phyloP scores from a whole-genome alignment of 345 rosid species.

The Acer campestre region DNA sequence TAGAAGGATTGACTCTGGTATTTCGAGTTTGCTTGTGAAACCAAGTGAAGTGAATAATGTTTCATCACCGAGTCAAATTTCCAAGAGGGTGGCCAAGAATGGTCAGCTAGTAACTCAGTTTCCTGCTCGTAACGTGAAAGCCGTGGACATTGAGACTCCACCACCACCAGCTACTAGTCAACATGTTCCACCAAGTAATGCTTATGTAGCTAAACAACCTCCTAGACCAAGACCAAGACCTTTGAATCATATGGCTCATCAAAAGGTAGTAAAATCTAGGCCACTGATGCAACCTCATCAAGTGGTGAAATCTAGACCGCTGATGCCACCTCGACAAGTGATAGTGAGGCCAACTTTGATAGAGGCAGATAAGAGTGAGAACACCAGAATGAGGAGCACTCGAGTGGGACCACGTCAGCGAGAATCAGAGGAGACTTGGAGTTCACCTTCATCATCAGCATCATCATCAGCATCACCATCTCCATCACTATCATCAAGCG shows the following conservation, averaged over 20 bases:
- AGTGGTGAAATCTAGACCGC: constrained; percentile 21
- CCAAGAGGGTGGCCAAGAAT: not conserved
- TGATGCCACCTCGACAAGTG: constrained; percentile 21
- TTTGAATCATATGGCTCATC: not conserved
- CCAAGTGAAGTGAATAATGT: not conserved
- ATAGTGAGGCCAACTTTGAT: constrained; percentile 28
- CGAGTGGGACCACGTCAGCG: not conserved
- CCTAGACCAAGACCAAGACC: not conserved
- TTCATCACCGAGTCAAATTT: not conserved
- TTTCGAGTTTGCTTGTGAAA: constrained; percentile 31
- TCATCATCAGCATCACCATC: constrained; percentile 1
- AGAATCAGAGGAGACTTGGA: constrained; percentile 22
- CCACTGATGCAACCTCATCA: constrained; percentile 19
- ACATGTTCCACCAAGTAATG: constrained; percentile 17
- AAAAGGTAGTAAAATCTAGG: constrained; percentile 20
- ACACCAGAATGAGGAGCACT: not conserved
- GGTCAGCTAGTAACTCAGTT: not conserved
- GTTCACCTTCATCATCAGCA: constrained; percentile 2
- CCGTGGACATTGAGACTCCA: not conserved
- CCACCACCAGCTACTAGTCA: not conserved
- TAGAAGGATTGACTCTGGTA: constrained; percentile 42
- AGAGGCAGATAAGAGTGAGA: not conserved
- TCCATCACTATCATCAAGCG: not conserved
- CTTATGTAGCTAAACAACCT: constrained; percentile 4
- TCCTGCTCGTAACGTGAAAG: not conserved